Evolutionary conservation across 2,329 filamentous ascomycete genomes (phyloP).

Genomic region (Zasmidium angulare): DNA sequence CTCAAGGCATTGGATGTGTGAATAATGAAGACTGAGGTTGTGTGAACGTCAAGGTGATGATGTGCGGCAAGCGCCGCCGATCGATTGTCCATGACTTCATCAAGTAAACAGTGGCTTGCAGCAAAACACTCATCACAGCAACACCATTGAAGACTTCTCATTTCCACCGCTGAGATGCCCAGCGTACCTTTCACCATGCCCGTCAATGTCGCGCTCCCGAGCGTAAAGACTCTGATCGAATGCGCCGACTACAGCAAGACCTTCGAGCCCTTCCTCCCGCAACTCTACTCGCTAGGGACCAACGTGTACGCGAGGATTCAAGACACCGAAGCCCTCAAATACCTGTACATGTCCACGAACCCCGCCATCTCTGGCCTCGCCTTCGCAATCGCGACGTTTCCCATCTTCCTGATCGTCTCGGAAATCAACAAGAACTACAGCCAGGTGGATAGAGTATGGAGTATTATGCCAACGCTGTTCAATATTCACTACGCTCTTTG

Average conservation of each 20-base stretch:
- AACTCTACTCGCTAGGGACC: constrained; percentile 50
- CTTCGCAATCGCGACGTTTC: constrained; percentile 68
- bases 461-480: constrained; percentile 82
- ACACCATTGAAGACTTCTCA: no score
- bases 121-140: background rate
- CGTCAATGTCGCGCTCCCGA: constrained; percentile 52
- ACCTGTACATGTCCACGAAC: constrained; percentile 81
- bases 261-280: constrained; percentile 74
- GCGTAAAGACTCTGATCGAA: constrained; percentile 68
- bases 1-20: background rate
- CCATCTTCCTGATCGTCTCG: constrained; percentile 70
- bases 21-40: background rate
- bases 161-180: background rate
- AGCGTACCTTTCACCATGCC: background rate
- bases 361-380: constrained; percentile 75
- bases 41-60: background rate
- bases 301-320: constrained; percentile 56
- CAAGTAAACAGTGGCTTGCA: background rate
- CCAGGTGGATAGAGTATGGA: constrained; percentile 94
- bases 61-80: background rate
- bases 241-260: constrained; percentile 74
- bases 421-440: constrained; percentile 93
- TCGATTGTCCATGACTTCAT: background rate
- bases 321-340: constrained; percentile 61
- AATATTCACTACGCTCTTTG: constrained; percentile 82